Evolutionary conservation across 1,284 basidiomycete genomes (phyloP), one percentile per base, ranked within the genome.

Genomic region (Laetiporus sulphureus): DNA sequence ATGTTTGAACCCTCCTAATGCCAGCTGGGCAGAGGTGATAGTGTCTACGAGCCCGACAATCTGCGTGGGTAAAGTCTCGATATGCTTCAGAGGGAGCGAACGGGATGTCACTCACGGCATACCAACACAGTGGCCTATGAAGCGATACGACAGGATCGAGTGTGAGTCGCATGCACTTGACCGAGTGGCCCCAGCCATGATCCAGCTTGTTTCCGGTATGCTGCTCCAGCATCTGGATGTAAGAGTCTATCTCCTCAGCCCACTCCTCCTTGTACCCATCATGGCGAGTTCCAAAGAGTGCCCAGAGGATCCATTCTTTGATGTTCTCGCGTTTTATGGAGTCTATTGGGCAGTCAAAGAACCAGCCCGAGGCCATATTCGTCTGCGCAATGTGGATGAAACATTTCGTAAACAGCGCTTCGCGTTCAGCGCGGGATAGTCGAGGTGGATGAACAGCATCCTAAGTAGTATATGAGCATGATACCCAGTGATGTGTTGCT

Each of bases 261-360:
- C 71, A 78, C 24, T 64, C 67, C 30, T 68, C 58, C 10, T 51
- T 47, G 1, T 45, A 21, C 2, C 55, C 56, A 1, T 60, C 50
- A 23, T 57, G 55, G 21, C 59, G 56, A 7, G 56, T 59, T 30
- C 62, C 63, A 20, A 80, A 83, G 15, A 83, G 50, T 0, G 77
- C 75, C 79, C 79, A 83, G 5, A 77, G 60, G n/a, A 82, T 55
- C 79, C 80, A 83, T 38, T 82, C 75, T 4, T 66, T 45, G 36
- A 75, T 59, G 46, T 83, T 78, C 12, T 73, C 64, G 20, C 66
- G 68, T 37, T 62, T 63, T 42, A 76, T 54, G 15, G 55, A 45
- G 2, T 41, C 47, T 11, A 50, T 31, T 2, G 44, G 21, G 0
- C 48, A 18, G 1, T 61, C 63, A 16, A 68, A 58, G 55, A 83